Evolutionary conservation across 23 red algal species (phyloP), one percentile per base, ranked within the genome.

Genomic region (Gracilariopsis chorda): DNA sequence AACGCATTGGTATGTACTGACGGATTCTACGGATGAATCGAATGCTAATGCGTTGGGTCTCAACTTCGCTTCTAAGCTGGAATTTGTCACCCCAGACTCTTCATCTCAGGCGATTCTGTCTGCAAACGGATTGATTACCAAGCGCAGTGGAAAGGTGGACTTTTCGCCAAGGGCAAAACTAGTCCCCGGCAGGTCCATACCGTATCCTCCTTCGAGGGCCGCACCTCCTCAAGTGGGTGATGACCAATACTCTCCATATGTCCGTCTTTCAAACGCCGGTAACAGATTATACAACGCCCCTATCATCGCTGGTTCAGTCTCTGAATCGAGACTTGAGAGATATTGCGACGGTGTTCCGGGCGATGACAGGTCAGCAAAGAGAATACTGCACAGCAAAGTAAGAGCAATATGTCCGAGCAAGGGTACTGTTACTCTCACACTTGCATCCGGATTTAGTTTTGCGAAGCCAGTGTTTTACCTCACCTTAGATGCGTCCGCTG

Each of bases 401-500:
- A 52, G 60, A 45, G 59, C 52, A 4, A 86, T 86, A 48, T 86
- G 81, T 43, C 76, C 76, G 3, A 36, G 70, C 21, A 40, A 52
- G 41, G 48, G 35, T 5, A 90, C 86, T 21, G 86, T 90, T 0
- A 90, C 86, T 45, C 21, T 90, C 20, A 55, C 80, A 43, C 57
- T 90, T 8, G 65, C 59, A 3, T 37, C 86, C 17, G 86, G 86
- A 21, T 90, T 90, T 39, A 55, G 68, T 64, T 90, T 90, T 35
- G 65, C 86, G 20, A 90, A 81, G 60, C 86, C 86, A 29, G 86
- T 90, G 12, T 40, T 90, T 24, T 90, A 90, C 27, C 7, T 90
- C 0, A 43, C 73, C 24, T 80, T 64, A 52, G 86, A 90, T 61
- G 68, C 58, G 41, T 64, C 52, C 3, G 28, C n/a, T 64, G 76